A percentile compares a stretch with the other conserved stretches of the same genome.
Evolutionary conservation across 345 rosid genomes (phyloP).

Genomic region (Gossypium australe): DNA sequence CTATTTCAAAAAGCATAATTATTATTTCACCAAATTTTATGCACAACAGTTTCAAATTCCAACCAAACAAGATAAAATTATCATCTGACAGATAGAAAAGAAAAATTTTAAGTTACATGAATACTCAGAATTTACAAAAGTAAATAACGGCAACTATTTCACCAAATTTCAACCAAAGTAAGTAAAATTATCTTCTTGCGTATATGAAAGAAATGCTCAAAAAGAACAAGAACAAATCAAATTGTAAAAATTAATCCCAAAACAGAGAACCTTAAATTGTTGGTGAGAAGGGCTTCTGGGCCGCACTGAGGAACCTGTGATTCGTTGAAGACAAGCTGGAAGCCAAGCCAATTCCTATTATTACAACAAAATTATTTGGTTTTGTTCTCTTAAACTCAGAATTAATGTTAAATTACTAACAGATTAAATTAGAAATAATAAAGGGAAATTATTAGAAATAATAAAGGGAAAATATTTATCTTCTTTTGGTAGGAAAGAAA

Average conservation of each 20-base stretch:
- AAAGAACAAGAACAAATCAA: neutral
- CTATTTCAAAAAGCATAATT: slow-evolving; percentile 7
- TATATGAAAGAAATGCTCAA: neutral
- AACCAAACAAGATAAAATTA: neutral
- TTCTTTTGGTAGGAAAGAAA: neutral
- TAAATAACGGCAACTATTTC: neutral
- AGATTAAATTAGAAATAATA: neutral
- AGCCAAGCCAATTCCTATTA: slow-evolving; percentile 45
- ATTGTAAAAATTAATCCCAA: neutral
- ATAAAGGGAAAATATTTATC: neutral
- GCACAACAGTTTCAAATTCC: neutral
- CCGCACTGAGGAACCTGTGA: slow-evolving; percentile 16
- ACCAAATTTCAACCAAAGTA: neutral
- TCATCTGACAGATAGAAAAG: neutral
- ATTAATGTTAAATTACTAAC: neutral
- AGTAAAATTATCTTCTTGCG: neutral
- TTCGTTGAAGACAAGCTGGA: slow-evolving; percentile 41
- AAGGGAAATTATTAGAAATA: neutral
- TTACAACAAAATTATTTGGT: neutral
- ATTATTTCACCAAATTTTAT: neutral
- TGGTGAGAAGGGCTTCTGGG: slow-evolving; percentile 13
- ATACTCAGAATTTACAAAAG: slow-evolving; percentile 5
- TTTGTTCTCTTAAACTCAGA: neutral
- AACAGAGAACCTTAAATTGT: slow-evolving; percentile 18
- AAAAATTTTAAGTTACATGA: neutral